These are phyloP conservation scores for Taphrina sp. DNA, from an alignment of 1,139 yeast genomes.

Conservation along the genomic window DNA sequence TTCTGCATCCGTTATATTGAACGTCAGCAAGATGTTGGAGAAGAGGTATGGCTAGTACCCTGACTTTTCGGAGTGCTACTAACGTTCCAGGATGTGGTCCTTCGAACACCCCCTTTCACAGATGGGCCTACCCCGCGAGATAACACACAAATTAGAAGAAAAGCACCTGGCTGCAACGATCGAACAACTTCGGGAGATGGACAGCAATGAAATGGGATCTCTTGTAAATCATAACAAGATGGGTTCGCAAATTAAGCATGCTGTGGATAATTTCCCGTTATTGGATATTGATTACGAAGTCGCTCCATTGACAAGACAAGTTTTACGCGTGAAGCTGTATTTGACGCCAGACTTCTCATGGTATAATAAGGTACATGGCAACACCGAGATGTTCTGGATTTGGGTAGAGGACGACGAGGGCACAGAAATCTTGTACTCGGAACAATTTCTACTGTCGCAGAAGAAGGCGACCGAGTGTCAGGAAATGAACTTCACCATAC, in stretches of 20 bases:
- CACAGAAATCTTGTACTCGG: constrained; percentile 73
- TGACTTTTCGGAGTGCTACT: constrained; percentile 31
- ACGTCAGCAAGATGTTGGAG: constrained; percentile 74
- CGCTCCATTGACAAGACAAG: constrained; percentile 86
- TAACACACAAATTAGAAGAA: constrained; percentile 60
- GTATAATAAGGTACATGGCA: constrained; percentile 81
- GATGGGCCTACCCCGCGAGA: constrained; percentile 71
- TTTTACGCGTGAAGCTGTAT: constrained; percentile 72
- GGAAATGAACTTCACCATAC: constrained; percentile 88
- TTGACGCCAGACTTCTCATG: constrained; percentile 77
- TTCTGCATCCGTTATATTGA: constrained; percentile 55
- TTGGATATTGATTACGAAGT: constrained; percentile 72
- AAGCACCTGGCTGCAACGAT: constrained; percentile 57
- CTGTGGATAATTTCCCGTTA: constrained; percentile 72
- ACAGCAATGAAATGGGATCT: constrained; percentile 76
- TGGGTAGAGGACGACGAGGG: constrained; percentile 76
- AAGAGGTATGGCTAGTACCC: constrained; percentile 52
- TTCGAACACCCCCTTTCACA: constrained; percentile 88
- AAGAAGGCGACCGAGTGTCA: constrained; percentile 59
- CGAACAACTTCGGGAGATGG: constrained; percentile 71
- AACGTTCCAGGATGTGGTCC: constrained; percentile 61
- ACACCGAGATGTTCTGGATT: constrained; percentile 86
- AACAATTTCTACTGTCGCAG: constrained; percentile 66
- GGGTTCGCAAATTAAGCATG: constrained; percentile 62
- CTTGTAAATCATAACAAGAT: constrained; percentile 74